Evolutionary conservation across 768 basidiomycete species (phyloP).

Genomic region (Leucogyrophana mollusca): DNA sequence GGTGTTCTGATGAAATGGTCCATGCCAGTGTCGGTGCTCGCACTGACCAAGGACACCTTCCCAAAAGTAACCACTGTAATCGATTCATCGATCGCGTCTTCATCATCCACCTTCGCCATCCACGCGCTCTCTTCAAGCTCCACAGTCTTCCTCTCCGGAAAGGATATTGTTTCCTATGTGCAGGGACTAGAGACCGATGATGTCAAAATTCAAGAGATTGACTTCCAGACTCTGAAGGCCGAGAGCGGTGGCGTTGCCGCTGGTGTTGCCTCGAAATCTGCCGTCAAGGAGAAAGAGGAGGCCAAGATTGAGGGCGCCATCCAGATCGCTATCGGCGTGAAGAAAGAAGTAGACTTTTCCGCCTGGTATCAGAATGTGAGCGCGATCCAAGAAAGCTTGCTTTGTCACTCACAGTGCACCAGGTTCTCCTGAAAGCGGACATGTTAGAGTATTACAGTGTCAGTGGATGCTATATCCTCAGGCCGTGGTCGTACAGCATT

Average conservation of each 20-base stretch:
- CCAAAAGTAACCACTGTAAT: conserved; percentile 72
- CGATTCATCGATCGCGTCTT: conserved; percentile 74
- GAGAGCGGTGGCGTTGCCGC: conserved; percentile 37
- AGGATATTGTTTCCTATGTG: conserved; percentile 72
- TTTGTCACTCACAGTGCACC: conserved; percentile 13
- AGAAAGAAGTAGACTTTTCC: conserved; percentile 94
- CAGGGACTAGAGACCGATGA: conserved; percentile 66
- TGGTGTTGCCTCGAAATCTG: conserved; percentile 31
- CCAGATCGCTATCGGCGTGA: conserved; percentile 91
- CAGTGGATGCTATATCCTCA: conserved; percentile 97
- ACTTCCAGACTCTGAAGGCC: conserved; percentile 62
- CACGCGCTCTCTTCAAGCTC: conserved; percentile 68
- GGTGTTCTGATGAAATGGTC: conserved; percentile 5
- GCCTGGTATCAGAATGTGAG: conserved; percentile 90
- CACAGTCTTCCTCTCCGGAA: conserved; percentile 78
- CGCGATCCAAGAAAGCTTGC: conserved; percentile 10
- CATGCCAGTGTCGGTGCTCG: conserved; percentile 73
- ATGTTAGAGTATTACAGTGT: conserved; percentile 99
- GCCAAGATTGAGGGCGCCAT: conserved; percentile 85
- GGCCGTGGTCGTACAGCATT: conserved; percentile 95
- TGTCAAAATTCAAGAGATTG: conserved; percentile 66
- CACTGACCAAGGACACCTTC: conserved; percentile 64
- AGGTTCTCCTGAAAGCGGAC: conserved; percentile 97
- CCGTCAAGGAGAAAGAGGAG: conserved; percentile 50
- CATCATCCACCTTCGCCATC: conserved; percentile 64